Base-by-base conservation (phyloP, 768 basidiomycete genomes). In the Amanita muscaria region DNA sequence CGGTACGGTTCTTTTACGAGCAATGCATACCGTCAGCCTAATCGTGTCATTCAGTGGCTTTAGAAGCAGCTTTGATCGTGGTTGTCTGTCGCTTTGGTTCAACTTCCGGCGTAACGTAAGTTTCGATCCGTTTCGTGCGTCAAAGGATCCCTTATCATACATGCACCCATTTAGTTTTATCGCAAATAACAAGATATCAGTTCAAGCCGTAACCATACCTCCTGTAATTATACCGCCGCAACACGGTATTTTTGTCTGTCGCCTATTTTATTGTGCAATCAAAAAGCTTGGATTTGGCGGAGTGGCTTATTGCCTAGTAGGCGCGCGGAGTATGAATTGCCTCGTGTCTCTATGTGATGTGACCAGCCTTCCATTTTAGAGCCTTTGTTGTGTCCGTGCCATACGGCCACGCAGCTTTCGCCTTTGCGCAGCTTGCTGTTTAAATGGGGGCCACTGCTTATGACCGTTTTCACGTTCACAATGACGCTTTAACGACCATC, bases 41-140 rank as follows among this genome's bases (percentile, higher is more conserved):
- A 30, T 40, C 23, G 9, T 29, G 27, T 32, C 36, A 46, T 31
- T 10, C 51, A 94, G 91, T 50, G 96, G 96, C 12, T 99, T 98
- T 73, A 76, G 92, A 39, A 91, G 89, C 60, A 91, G 88, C 54
- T 99, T 98, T 62, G 96, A 99, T 63, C 76, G 94, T 49, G 96
- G 96, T 6, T 96, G 96, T 55, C 63, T 99, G 24, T 96, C 93
- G 27, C 69, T 96, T 14, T 93, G 92, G 84, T 94, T 97, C 67
- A 91, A 89, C 65, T 96, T 94, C 75, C 80, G 89, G 33, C 82
- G 89, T 44, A 91, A 89, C 62, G 89, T 92, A 61, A 67, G 88
- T 69, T 6, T n/a, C 25, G 14, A n/a, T 16, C 24, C 22, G 23
- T 22, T 37, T 49, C 46, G 35, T 25, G 11, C 14, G 29, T 46